Percentiles rank a stretch among this genome's conserved stretches.
These are phyloP conservation scores for Pseudohyphozyma bogoriensis DNA, from an alignment of 768 basidiomycete genomes.

Conservation along the genomic window DNA sequence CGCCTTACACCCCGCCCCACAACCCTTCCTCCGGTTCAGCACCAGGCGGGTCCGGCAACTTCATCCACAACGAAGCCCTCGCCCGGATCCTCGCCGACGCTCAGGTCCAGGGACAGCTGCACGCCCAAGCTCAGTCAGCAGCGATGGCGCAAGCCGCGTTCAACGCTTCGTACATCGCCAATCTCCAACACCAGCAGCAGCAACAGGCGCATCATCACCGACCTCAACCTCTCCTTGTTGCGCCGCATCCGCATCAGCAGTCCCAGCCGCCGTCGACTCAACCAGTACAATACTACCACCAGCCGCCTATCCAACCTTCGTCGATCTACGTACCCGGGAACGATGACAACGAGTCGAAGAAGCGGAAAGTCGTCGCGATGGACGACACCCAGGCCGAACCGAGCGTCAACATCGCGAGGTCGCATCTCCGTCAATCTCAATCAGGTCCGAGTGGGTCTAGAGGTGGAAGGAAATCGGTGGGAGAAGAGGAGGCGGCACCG, in stretches of 20 bases:
- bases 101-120: background rate
- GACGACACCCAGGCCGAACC: background rate
- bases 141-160: background rate
- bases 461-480: background rate
- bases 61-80: background rate
- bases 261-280: too few species aligned
- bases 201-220: background rate
- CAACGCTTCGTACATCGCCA: background rate
- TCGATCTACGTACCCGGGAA: background rate
- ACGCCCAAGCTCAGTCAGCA: background rate
- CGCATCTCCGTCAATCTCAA: background rate
- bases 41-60: background rate
- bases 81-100: slow-evolving; percentile 1
- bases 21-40: background rate
- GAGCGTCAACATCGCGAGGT: background rate
- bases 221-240: background rate
- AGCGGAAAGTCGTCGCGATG: background rate
- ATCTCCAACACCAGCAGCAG: background rate
- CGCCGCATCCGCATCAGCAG: too few species aligned
- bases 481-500: background rate
- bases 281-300: background rate
- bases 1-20: background rate
- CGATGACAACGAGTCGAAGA: background rate
- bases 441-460: background rate
- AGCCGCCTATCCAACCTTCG: background rate